Percentiles rank a stretch among this genome's conserved stretches.
Conservation (phyloP, 371 early-diverging fungal species). For the Umbelopsis sp. region DNA sequence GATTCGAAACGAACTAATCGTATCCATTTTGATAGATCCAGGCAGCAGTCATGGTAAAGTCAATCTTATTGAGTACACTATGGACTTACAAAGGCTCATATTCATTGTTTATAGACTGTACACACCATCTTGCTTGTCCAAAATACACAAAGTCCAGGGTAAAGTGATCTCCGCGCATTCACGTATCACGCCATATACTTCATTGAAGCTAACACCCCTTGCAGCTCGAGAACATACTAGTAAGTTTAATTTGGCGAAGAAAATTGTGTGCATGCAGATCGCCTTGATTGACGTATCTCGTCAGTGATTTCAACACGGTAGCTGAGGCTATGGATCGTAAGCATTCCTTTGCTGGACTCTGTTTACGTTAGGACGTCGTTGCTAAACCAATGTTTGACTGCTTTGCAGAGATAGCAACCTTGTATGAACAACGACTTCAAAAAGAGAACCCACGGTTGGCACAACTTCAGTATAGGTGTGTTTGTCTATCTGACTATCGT, state of each 20-base stretch:
- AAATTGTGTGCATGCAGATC: neutral
- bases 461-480: slow-evolving; percentile 55
- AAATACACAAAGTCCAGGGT: neutral
- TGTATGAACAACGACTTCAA: slow-evolving; percentile 44
- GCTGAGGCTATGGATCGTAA: slow-evolving; percentile 41
- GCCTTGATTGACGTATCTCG: neutral
- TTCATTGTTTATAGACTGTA: slow-evolving; percentile 1
- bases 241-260: slow-evolving; percentile 22
- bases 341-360: neutral
- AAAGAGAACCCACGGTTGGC: slow-evolving; percentile 44
- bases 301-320: slow-evolving; percentile 39
- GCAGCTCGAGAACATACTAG: slow-evolving; percentile 38
- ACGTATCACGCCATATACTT: neutral
- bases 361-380: too few species aligned
- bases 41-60: neutral
- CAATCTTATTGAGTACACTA: neutral
- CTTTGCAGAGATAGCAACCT: slow-evolving; percentile 36
- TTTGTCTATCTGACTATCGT: too few species aligned
- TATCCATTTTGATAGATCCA: too few species aligned
- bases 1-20: too few species aligned
- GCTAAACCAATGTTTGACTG: too few species aligned
- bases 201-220: neutral
- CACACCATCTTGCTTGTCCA: slow-evolving; percentile 22
- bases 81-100: neutral
- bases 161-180: neutral